Base-by-base conservation (phyloP, 2,329 filamentous ascomycete genomes). In the Tympanopsis confertula region DNA sequence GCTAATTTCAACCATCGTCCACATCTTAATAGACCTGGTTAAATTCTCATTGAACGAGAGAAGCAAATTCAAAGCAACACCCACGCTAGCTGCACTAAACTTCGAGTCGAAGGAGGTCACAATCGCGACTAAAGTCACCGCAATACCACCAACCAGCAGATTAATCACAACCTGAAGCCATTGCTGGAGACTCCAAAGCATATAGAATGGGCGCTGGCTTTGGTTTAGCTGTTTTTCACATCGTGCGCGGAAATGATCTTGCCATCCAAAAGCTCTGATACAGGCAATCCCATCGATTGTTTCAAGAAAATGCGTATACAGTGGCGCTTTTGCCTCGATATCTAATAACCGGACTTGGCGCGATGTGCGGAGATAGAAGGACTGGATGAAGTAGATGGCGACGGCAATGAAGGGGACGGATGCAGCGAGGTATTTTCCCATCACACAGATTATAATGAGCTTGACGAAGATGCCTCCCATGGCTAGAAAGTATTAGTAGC, bases 131-230 rank as follows among this genome's bases (percentile, higher is more conserved):
- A 67, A 42, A 4, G 62, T 42, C 4, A 60, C 52, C 2, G 61
- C 61, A 33, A 67, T 54, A 5, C 45, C 56, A 1, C 62, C 59
- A 2, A 62, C 50, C 29, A 70, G 52, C 13, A 71, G 47, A 41
- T 71, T 65, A 1, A 71, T 45, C 0, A 66, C 65, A 1, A 71
- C 44, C 1, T 56, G 58, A 1, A 71, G 52, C 66, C 66, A 71
- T 24, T 64, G 52, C 44, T 72, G 68, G 5, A 70, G 58, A 19
- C 59, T 58, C 39, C 60, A 64, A 37, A 71, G 57, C 3, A 67
- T 53, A 41, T 71, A 72, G 35, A 65, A 66, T 0, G 69, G 68
- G 29, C 58, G 56, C 39, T 71, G 68, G 0, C 64, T 68, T 7
- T 47, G 48, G 40, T 71, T 62, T n/a, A 28, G 24, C 24, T n/a